Base-by-base conservation (phyloP, 176 grass and related monocot species). In the Dendrocalamus sinicus region DNA sequence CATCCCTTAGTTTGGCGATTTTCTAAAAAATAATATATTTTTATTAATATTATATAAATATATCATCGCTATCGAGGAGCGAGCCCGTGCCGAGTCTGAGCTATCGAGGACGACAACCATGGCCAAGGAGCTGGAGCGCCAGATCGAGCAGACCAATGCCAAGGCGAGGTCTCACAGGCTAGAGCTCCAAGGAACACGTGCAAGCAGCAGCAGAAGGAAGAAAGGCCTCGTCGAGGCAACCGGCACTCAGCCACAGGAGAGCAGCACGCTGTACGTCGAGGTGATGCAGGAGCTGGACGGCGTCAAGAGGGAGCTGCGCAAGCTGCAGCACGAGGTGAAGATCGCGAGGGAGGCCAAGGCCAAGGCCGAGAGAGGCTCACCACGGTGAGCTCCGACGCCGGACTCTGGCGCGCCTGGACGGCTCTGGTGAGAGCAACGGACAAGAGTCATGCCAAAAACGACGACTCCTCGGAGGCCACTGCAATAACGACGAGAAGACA, bases 251-350 rank as follows among this genome's bases (percentile, higher is more conserved):
- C 8, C 88, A 12, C 9, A 19, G 60, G 16, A 67, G 50, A 51
- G 57, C 40, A 53, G 52, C 53, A 3, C 59, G 20, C 20, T 63
- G 44, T 84, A 92, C 47, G 65, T 41, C 12, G 78, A 89, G 67
- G 83, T 95, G 85, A 88, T 91, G 85, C 82, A 50, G 14, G 86
- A 96, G 60, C 68, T 98, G 67, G 82, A 83, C 40, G 63, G 72
- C 39, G 91, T 89, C 69, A 95, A 94, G 88, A 67, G 46, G 39
- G 93, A 98, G 81, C 70, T 96, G 50, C 82, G 88, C 28, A 84
- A 89, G 37, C 78, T 98, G 63, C 92, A 94, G 78, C 86, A 76
- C 9, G 90, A 96, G 76, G 82, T 91, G 51, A 83, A 59, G 68
- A 72, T 87, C 30, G 74, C 86, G 2, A 82, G 70, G 39, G 88